phyloP scores from a whole-genome alignment of 1,284 basidiomycete genomes.

The Moesziomyces parantarcticus region DNA sequence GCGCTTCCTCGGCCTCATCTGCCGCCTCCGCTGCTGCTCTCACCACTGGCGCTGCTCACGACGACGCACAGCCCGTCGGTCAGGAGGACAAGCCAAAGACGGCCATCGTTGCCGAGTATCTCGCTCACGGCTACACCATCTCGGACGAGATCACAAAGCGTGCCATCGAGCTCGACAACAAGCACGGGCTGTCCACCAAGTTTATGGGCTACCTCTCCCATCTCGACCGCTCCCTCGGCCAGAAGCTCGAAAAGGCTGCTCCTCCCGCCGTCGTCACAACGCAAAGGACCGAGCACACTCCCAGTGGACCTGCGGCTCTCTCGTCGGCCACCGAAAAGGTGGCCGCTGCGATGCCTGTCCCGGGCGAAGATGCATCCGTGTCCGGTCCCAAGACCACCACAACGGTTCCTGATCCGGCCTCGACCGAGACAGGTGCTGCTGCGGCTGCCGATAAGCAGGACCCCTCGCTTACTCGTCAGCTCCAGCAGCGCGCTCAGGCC shows the following conservation, averaged over 20 bases:
- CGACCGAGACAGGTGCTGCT: slow-evolving; percentile 4
- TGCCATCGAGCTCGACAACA: slow-evolving; percentile 61
- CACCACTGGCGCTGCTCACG: slow-evolving; percentile 6
- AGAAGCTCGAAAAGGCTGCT: slow-evolving; percentile 42
- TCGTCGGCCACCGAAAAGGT: slow-evolving; percentile 44
- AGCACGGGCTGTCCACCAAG: slow-evolving; percentile 56
- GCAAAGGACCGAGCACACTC: slow-evolving; percentile 44
- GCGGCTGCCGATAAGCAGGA: slow-evolving; percentile 19
- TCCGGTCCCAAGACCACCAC: slow-evolving; percentile 50
- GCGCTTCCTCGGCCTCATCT: slow-evolving; percentile 7
- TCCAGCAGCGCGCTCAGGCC: slow-evolving; percentile 50
- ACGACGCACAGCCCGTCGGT: slow-evolving; percentile 37
- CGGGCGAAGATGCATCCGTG: slow-evolving; percentile 32
- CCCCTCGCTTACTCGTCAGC: slow-evolving; percentile 44
- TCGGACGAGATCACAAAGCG: slow-evolving; percentile 58
- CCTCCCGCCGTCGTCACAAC: slow-evolving; percentile 32
- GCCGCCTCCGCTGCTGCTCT: slow-evolving; percentile 17
- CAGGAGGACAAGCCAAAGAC: slow-evolving; percentile 63
- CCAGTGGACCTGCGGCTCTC: slow-evolving; percentile 47
- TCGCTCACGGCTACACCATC: slow-evolving; percentile 60
- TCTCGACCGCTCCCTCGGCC: slow-evolving; percentile 56
- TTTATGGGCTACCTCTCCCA: slow-evolving; percentile 56
- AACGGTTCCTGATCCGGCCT: slow-evolving; percentile 35
- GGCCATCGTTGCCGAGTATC: slow-evolving; percentile 59
- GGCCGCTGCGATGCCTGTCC: slow-evolving; percentile 49